Evolutionary conservation across 495 filamentous ascomycete species (phyloP).

Genomic region (Talaromyces proteolyticus): DNA sequence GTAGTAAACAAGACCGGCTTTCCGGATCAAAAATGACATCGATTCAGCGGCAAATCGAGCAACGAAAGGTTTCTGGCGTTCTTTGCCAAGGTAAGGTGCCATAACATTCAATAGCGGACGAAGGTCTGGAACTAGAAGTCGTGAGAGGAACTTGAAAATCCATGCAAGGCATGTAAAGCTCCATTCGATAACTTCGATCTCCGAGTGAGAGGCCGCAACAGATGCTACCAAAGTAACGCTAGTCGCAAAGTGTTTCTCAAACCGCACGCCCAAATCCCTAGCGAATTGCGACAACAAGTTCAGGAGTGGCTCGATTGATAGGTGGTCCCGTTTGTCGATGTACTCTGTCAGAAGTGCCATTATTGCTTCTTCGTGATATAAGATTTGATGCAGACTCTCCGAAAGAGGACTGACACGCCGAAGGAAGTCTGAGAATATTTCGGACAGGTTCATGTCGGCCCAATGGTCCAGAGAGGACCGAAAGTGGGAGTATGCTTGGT

Average conservation of each 20-base stretch:
- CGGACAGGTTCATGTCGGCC: conserved; percentile 83
- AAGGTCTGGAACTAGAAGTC: conserved; percentile 77
- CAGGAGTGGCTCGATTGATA: conserved; percentile 78
- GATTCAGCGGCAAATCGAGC: conserved; percentile 90
- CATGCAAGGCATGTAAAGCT: conserved; percentile 92
- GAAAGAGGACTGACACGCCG: conserved; percentile 67
- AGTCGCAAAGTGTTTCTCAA: conserved; percentile 78
- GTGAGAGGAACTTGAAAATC: conserved; percentile 93
- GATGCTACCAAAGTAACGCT: conserved; percentile 62
- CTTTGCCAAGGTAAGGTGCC: conserved; percentile 79
- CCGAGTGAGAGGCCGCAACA: conserved; percentile 54
- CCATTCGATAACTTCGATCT: conserved; percentile 88
- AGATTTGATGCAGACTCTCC: conserved; percentile 84
- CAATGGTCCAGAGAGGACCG: conserved; percentile 77
- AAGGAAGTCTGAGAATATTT: conserved; percentile 67
- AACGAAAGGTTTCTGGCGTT: conserved; percentile 75
- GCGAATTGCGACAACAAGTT: conserved; percentile 84
- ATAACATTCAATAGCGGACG: conserved; percentile 77
- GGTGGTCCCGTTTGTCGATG: conserved; percentile 67
- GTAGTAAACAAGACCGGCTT: conserved; percentile 68
- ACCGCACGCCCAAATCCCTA: conserved; percentile 79
- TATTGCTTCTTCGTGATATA: conserved; percentile 81
- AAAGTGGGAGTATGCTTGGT: conserved; percentile 74
- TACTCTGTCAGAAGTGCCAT: conserved; percentile 70
- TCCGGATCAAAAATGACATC: conserved; percentile 87